phyloP scores from a whole-genome alignment of 495 filamentous ascomycete genomes.

The Rostrohypoxylon terebratum region DNA sequence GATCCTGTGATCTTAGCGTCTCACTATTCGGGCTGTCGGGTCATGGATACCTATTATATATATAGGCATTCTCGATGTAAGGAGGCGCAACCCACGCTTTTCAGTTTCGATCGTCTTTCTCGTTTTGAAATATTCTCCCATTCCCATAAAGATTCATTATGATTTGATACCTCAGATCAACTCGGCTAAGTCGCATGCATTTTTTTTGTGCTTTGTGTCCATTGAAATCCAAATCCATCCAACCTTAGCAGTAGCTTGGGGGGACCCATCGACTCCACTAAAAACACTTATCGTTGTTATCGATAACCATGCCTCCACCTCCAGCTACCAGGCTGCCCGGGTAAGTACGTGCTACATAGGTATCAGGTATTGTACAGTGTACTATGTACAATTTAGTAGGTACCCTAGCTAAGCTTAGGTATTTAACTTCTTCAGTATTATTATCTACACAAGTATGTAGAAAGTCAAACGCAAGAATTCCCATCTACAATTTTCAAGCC shows the following conservation, averaged over 20 bases:
- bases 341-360: too few relatives aligned
- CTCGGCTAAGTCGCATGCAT: not conserved
- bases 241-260: too few relatives aligned
- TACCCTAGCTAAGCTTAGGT: not conserved
- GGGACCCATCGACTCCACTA: not conserved
- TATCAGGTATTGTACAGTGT: not conserved
- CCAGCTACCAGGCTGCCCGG: too few relatives aligned
- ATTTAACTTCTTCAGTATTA: not conserved
- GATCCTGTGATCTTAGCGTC: constrained; percentile 36
- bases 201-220: not conserved
- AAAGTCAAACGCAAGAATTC: constrained; percentile 3
- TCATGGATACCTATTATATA: not conserved
- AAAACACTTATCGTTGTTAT: constrained; percentile 21
- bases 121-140: not conserved
- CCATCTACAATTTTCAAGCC: not conserved
- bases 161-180: not conserved
- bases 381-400: not conserved
- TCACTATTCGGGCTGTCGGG: not conserved
- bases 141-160: not conserved
- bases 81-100: not conserved
- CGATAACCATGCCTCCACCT: constrained; percentile 4
- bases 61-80: constrained; percentile 35
- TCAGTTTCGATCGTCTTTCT: not conserved
- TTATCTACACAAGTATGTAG: not conserved
- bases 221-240: not conserved